A percentile compares a stretch with the other conserved stretches of the same genome.
Conservation (phyloP, 345 rosid genomes). For the Laguncularia racemosa region DNA sequence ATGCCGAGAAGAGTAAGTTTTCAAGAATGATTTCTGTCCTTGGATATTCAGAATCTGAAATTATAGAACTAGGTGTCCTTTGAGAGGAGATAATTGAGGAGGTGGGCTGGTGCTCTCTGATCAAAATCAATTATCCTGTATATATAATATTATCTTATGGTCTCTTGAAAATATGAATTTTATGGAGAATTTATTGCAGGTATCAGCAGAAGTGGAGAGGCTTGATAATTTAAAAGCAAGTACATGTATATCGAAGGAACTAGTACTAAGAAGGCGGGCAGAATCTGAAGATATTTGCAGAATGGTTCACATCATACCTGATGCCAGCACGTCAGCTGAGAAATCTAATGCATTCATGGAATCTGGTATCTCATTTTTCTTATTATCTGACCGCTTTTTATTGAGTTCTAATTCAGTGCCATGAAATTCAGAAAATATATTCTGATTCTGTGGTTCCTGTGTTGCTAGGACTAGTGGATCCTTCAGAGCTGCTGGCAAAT, state of each 20-base stretch:
- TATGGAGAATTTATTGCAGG: conserved; percentile 28
- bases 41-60: conserved; percentile 53
- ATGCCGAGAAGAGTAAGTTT: conserved; percentile 50
- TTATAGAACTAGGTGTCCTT: conserved; percentile 58
- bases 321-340: conserved; percentile 79
- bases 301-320: conserved; percentile 75
- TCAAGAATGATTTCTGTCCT: conserved; percentile 43
- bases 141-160: neutral
- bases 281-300: conserved; percentile 75
- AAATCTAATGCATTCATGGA: conserved; percentile 88
- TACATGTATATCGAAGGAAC: conserved; percentile 95
- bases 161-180: neutral
- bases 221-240: conserved; percentile 73
- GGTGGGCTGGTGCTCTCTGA: conserved; percentile 25
- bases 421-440: no score
- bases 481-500: conserved; percentile 76
- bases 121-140: neutral
- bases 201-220: conserved; percentile 76
- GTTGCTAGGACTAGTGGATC: conserved; percentile 72
- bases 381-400: neutral
- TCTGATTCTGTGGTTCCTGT: no score
- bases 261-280: conserved; percentile 78
- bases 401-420: no score
- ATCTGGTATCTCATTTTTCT: conserved; percentile 47
- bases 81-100: conserved; percentile 65